These are phyloP conservation scores for Alternaria gaisen DNA, from an alignment of 2,329 filamentous ascomycete species.

Conservation along the genomic window DNA sequence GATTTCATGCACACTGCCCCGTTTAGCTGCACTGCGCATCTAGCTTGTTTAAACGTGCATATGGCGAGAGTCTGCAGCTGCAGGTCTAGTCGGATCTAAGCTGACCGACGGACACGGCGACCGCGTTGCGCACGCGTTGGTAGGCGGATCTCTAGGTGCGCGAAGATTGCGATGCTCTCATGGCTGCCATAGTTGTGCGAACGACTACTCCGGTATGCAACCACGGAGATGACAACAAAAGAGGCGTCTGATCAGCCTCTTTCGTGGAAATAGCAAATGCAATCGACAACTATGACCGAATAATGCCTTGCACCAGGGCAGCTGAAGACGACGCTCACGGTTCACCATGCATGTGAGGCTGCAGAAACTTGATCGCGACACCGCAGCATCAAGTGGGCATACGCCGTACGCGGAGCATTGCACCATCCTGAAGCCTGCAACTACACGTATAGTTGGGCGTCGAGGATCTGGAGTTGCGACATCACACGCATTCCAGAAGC, in stretches of 20 bases:
- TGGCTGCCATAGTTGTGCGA: conserved; percentile 31
- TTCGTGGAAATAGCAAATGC: conserved; percentile 40
- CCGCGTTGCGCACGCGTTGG: conserved; percentile 45
- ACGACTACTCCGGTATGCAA: conserved; percentile 33
- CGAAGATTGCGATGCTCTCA: conserved; percentile 48
- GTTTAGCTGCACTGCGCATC: conserved; percentile 49
- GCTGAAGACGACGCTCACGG: conserved; percentile 42
- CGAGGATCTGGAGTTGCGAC: conserved; percentile 37
- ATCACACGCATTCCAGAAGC: conserved; percentile 47
- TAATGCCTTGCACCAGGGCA: conserved; percentile 32
- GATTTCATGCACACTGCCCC: conserved; percentile 52
- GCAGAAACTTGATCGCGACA: conserved; percentile 29
- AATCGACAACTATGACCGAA: conserved; percentile 25
- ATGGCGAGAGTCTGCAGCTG: conserved; percentile 47
- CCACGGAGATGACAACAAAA: conserved; percentile 47
- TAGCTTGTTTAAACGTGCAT: conserved; percentile 50
- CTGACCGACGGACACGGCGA: conserved; percentile 47
- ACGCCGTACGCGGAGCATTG: conserved; percentile 30
- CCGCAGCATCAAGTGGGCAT: conserved; percentile 24
- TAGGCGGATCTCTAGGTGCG: conserved; percentile 37
- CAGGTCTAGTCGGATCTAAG: conserved; percentile 50
- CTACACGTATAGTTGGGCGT: conserved; percentile 37
- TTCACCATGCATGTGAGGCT: conserved; percentile 32
- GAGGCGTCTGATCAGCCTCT: conserved; percentile 40
- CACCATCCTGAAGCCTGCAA: conserved; percentile 19